These are phyloP conservation scores for Ehretia macrophylla DNA, from an alignment of 257 asterid species.

Conservation along the genomic window DNA sequence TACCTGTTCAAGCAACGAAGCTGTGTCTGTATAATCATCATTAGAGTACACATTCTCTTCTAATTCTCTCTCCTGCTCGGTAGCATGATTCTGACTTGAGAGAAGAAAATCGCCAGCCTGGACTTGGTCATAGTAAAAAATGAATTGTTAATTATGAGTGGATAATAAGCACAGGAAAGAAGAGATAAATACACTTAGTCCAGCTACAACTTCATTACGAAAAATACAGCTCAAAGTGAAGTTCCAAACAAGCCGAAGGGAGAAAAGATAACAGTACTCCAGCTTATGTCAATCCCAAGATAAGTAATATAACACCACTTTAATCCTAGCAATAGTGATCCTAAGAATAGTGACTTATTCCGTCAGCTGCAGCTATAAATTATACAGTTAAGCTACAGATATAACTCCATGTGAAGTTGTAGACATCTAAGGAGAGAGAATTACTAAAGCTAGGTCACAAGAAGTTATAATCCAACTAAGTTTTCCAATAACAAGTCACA, in stretches of 20 bases:
- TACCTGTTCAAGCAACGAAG: slow-evolving; percentile 85
- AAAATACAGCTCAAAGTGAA: not conserved
- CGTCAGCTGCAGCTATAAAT: not conserved
- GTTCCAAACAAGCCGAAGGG: not conserved
- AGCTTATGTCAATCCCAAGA: not conserved
- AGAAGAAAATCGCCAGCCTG: slow-evolving; percentile 93
- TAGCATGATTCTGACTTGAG: slow-evolving; percentile 57
- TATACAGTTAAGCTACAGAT: no score
- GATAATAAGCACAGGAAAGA: not conserved
- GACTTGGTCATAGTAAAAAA: slow-evolving; percentile 22
- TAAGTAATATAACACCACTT: not conserved
- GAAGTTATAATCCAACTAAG: no score
- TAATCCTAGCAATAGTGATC: not conserved
- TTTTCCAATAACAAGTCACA: no score
- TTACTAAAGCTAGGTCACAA: no score
- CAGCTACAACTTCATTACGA: not conserved
- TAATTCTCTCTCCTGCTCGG: slow-evolving; percentile 72
- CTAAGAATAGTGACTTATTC: no score
- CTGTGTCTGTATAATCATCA: slow-evolving; percentile 49
- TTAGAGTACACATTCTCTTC: slow-evolving; percentile 52
- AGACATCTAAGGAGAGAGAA: no score
- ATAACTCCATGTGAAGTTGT: no score
- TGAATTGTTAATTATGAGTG: not conserved
- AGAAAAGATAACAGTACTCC: not conserved
- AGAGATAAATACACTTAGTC: not conserved